Evolutionary conservation across 352 stramenopile species (phyloP), one percentile per base, ranked within the genome.

Genomic region (Globisporangium viniferum): DNA sequence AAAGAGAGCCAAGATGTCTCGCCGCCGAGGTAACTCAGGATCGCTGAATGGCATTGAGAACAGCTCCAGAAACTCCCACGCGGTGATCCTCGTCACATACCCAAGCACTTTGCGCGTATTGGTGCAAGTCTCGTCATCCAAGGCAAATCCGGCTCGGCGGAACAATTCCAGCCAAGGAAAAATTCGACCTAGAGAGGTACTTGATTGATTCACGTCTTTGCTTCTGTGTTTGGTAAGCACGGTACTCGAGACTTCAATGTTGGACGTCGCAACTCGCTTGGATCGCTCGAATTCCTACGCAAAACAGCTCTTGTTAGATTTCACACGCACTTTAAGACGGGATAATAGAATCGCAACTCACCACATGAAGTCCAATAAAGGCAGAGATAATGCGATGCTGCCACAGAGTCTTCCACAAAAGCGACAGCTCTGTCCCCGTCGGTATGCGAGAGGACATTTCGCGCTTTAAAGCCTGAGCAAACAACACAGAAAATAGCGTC

Each of bases 11-110:
- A 93, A 55, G 58, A 93, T 83, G 56, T 90, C 84, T 15, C 82
- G 79, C 22, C 81, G 74, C 35, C 77, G 73, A 64, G 82, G 81
- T 0, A 91, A 73, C 36, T 90, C 77, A 31, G 75, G 72, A 60
- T 92, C 79, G 36, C 56, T 84, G 62, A 93, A 92, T 22, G 87
- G 87, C 78, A 91, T 90, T 3, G 85, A 91, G 62, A 95, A 94
- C 49, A 81, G 90, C 62, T 91, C 83, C 63, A 92, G 77, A 64
- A 95, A 95, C 59, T 86, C 79, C 77, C 77, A 90, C 24, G 82
- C 83, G 39, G 75, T 90, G 7, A 95, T 61, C 6, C 75, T 71
- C 15, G 64, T 76, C 7, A 78, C 84, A 29, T 62, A 73, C n/a
- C 80, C 72, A 48, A 79, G 73, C 20, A 76, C 63, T 73, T 73